These are phyloP conservation scores for Colletotrichum destructivum DNA, from an alignment of 2,329 filamentous ascomycete species.

Conservation along the genomic window DNA sequence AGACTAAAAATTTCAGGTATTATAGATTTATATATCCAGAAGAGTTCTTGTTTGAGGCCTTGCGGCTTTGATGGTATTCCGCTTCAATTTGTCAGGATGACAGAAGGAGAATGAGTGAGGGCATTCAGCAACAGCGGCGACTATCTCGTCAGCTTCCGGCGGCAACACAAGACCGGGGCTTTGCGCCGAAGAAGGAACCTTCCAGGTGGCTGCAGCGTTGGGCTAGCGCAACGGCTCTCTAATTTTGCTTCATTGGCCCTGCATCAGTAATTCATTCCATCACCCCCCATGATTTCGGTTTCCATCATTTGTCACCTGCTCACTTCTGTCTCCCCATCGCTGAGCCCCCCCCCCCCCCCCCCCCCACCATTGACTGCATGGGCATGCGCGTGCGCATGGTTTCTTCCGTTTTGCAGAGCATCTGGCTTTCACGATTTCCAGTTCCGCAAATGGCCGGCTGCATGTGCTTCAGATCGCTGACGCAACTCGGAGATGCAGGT, in stretches of 20 bases:
- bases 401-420: not conserved
- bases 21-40: not conserved
- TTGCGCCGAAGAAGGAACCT: slow-evolving; percentile 24
- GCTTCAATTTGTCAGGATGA: slow-evolving; percentile 14
- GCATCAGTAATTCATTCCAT: slow-evolving; percentile 10
- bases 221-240: not conserved
- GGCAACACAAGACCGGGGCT: slow-evolving; percentile 17
- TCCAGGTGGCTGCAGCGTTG: slow-evolving; percentile 28
- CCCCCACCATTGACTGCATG: too few species aligned
- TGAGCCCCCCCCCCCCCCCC: too few species aligned
- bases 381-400: not conserved
- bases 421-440: not conserved
- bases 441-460: slow-evolving; percentile 17
- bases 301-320: slow-evolving; percentile 20
- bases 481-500: slow-evolving; percentile 16
- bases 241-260: slow-evolving; percentile 5
- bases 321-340: not conserved
- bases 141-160: slow-evolving; percentile 23
- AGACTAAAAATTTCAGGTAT: not conserved
- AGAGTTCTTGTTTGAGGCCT: not conserved
- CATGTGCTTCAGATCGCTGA: slow-evolving; percentile 30
- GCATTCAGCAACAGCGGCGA: not conserved
- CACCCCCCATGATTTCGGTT: not conserved
- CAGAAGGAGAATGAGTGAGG: not conserved
- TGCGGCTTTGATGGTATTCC: not conserved